Base-by-base conservation (phyloP, 2,329 filamentous ascomycete species). In the Ceratocystis papillata region DNA sequence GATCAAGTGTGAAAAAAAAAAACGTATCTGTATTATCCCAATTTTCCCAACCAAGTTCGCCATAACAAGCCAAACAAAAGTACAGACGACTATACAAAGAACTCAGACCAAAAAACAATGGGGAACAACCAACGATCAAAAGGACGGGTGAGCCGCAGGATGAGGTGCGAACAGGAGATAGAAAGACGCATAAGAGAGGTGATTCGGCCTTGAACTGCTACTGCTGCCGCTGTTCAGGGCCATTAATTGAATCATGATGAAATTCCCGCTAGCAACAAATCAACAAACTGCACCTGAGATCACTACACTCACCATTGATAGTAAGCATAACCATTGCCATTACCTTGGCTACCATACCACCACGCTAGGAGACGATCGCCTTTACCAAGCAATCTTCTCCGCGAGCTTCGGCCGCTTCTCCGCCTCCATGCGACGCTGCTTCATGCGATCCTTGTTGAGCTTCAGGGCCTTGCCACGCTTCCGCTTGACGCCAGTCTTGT, bases 341-440 rank as follows among this genome's bases (percentile, higher is more conserved):
- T 12, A 20, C 55, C 25, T 22, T n/a, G 30, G 55, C 28, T 17
- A 57, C 53, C 53, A 57, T 28, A 57, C 50, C 25, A n/a, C 55
- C 28, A 17, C 15, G 3, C 7, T 12, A 6, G 12, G 25, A 22
- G 6, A 50, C 15, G 15, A 15, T 6, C 17, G 46, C 28, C 55
- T 62, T 71, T 73, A 78, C 76, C 77, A 78, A n/a, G 73, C 72
- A 67, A 78, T 70, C 67, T 78, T 75, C 73, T 78, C 75, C 68
- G 76, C 76, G 55, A 79, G 70, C 59, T 71, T 72, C 67, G 72
- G 73, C 69, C 76, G 70, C 75, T 78, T 77, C 71, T 76, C 73
- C 73, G 93, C 90, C 77, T 90, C 82, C 75, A 85, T 81, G 81
- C 85, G 75, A 70, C 77, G 76, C 71, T 73, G 73, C 69, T 75